These are phyloP conservation scores for Fistulinella prunicolor DNA, from an alignment of 768 basidiomycete species.

Conservation along the genomic window DNA sequence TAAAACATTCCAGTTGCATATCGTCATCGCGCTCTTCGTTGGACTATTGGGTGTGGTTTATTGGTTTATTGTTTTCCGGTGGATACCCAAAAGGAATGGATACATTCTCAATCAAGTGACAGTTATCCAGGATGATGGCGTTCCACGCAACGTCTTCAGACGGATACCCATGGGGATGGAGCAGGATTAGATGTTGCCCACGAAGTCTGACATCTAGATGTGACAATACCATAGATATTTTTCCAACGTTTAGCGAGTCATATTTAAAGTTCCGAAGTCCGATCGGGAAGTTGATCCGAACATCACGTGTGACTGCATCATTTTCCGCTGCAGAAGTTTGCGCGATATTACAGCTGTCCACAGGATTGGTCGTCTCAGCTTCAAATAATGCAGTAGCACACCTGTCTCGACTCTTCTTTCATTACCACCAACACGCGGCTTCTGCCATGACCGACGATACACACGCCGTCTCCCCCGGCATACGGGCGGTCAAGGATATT, in stretches of 20 bases:
- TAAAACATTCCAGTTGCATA: slow-evolving; percentile 42
- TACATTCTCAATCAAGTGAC: slow-evolving; percentile 50
- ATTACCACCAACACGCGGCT: neutral
- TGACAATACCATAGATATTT: too few relatives aligned
- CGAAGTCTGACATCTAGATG: neutral
- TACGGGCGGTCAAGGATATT: slow-evolving; percentile 44
- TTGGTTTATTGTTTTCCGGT: slow-evolving; percentile 53
- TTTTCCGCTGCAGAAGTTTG: neutral
- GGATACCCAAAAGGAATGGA: slow-evolving; percentile 46
- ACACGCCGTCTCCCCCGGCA: slow-evolving; percentile 13
- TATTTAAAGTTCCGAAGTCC: neutral
- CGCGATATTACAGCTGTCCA: slow-evolving; percentile 11
- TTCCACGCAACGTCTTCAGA: slow-evolving; percentile 51
- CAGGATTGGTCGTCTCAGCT: slow-evolving; percentile 23
- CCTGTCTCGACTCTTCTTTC: neutral
- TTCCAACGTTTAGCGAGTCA: too few relatives aligned
- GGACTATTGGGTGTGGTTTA: slow-evolving; percentile 51
- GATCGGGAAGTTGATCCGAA: neutral
- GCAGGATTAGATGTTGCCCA: neutral
- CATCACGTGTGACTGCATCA: neutral
- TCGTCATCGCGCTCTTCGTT: slow-evolving; percentile 44
- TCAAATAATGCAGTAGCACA: slow-evolving; percentile 27
- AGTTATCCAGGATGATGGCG: slow-evolving; percentile 54
- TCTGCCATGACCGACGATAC: slow-evolving; percentile 23
- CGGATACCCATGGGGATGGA: slow-evolving; percentile 29